Evolutionary conservation across 1,139 yeast genomes (phyloP), one percentile per base, ranked within the genome.

Genomic region (Pneumocystis sp.): DNA sequence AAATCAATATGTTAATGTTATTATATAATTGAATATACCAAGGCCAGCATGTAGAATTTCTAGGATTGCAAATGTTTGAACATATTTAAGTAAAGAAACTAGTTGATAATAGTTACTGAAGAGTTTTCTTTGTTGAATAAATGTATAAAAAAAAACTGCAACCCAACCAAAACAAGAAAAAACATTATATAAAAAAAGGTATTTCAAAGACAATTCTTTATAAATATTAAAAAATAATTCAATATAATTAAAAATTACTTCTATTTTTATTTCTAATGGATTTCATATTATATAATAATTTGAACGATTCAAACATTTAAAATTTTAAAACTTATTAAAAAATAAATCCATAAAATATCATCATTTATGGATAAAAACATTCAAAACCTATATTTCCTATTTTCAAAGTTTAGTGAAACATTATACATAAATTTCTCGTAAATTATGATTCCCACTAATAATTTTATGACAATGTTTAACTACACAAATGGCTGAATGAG

Each of bases 11-110:
- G n/a, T 57, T 12, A 10, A 25, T 42, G 35, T 39, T 59, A 44
- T 44, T 21, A 10, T 21, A 10, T 42, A 61, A 19, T 0, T 93
- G 15, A 19, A 61, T 34, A 29, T 40, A 44, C 62, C 97, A 1
- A 83, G 75, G 2, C 84, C 79, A 1, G 96, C 82, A 75, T 93
- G 95, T 71, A 83, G 79, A 45, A 93, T 83, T 74, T 93, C 99
- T 63, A 88, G 80, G 1, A 89, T 70, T 0, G 98, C 97, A 67
- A 85, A 78, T n/a, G 89, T 81, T 77, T 93, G 99, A 63, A 93
- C 84, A 64, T 78, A 76, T 2, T 87, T 85, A 65, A 89, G 81
- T 71, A 85, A 77, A 45, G 78, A 77, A 63, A 81, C 80, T 19
- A 96, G 82, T 66, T 83, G 80, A 69, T 85, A 88, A 3, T 80